Conservation (phyloP, 495 filamentous ascomycete genomes). For the Tuber brumale region DNA sequence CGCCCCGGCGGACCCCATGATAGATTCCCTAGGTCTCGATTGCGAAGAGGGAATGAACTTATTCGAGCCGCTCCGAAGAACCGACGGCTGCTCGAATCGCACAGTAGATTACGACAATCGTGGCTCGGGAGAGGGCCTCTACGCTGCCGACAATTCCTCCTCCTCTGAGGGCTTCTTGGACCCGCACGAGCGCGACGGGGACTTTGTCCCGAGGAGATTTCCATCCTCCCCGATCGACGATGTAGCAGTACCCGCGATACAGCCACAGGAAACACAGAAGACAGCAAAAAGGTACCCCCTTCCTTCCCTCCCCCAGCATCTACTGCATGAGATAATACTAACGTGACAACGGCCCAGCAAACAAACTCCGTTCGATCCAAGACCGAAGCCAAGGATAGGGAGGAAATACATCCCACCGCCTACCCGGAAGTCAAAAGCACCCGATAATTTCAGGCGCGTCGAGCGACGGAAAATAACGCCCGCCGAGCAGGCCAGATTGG, state of each 20-base stretch:
- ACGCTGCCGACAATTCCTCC: neutral
- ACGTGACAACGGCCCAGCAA: neutral
- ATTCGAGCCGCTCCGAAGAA: neutral
- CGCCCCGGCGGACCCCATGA: neutral
- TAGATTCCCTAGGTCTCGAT: accelerated
- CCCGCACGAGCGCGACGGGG: neutral
- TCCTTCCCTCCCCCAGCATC: neutral
- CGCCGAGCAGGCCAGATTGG: neutral
- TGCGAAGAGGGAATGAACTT: neutral
- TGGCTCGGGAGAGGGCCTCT: neutral
- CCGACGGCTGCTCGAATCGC: neutral
- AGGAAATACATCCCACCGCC: neutral
- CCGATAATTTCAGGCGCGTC: neutral
- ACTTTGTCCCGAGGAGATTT: neutral
- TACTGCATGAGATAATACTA: neutral
- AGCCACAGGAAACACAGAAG: neutral
- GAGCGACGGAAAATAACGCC: neutral
- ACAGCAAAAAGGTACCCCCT: neutral
- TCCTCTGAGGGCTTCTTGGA: neutral
- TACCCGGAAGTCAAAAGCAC: neutral
- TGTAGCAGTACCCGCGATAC: neutral
- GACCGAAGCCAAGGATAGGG: neutral
- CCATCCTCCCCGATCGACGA: neutral
- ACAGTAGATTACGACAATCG: neutral
- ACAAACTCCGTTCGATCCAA: neutral